Evolutionary conservation across 768 basidiomycete genomes (phyloP), one percentile per base, ranked within the genome.

Genomic region (Trametes meyenii): DNA sequence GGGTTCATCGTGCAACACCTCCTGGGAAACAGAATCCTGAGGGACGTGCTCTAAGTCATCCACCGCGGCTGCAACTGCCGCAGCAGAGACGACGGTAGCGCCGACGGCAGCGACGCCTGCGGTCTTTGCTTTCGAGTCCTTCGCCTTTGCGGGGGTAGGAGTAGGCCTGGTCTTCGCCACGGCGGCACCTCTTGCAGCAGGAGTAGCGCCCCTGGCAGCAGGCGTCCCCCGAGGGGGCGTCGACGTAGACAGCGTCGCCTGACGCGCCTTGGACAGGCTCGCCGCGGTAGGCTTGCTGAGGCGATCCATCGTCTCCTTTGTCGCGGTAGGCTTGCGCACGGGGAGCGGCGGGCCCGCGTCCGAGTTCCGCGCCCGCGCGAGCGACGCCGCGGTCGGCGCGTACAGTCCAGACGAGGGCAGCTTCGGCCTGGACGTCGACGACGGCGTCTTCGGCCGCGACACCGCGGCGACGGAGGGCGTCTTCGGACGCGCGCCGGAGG

Each of bases 221-320:
- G 63, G 43, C 7, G 48, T 42, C 35, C 63, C 14, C 24, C 23
- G 48, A 11, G 67, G 50, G 8, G 49, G 67, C 3, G 72, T 33
- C 29, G 29, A 33, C 29, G 29, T 63, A n/a, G 77, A 70, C 39
- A 60, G n/a, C 23, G 58, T 52, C 19, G 62, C 58, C 56, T 58
- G 56, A 17, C 86, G 81, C 21, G 83, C 83, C 70, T 84, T 87
- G 23, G 85, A 85, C 60, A 89, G 70, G 1, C 89, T 90, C 26
- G 90, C 87, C 11, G 90, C 89, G 0, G 91, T 92, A n/a, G 90
- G 91, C 72, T 90, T 90, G 73, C 84, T 90, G 44, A 92, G 76
- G 52, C 91, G 81, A 60, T 89, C 88, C 14, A 86, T 78, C 0
- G 79, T 79, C 50, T 76, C 82, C 60, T 78, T 79, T 58, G 81